A percentile compares a stretch with the other conserved stretches of the same genome.
These are phyloP conservation scores for Leccinum subspadiceum DNA, from an alignment of 1,284 basidiomycete species.

Conservation along the genomic window DNA sequence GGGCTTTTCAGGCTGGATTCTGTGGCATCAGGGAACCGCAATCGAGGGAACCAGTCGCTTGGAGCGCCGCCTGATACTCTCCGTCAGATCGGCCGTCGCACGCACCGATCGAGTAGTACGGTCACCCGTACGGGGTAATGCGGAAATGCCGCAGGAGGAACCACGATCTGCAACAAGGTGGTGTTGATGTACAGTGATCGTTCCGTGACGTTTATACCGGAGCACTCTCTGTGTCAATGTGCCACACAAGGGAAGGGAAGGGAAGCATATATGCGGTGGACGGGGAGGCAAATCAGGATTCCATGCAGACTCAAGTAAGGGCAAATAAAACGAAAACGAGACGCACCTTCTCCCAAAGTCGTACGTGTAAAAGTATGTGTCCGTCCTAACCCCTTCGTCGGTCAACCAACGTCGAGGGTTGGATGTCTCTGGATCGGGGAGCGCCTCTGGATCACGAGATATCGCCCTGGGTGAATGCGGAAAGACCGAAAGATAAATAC, in stretches of 20 bases:
- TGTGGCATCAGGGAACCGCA: no score
- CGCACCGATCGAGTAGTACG: no score
- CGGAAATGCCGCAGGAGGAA: no score
- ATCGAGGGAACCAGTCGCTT: no score
- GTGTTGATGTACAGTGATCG: conserved; percentile 38
- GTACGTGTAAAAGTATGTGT: conserved; percentile 34
- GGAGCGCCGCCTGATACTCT: no score
- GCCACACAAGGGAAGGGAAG: neutral
- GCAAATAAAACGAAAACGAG: conserved; percentile 4
- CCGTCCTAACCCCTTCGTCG: conserved; percentile 23
- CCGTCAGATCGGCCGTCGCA: no score
- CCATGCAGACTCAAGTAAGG: neutral
- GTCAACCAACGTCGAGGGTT: conserved; percentile 37
- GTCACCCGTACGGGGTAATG: no score
- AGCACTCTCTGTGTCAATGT: conserved; percentile 10
- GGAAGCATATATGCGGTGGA: neutral
- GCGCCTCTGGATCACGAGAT: conserved; percentile 13
- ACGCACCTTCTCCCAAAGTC: conserved; percentile 39
- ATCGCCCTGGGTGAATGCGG: conserved; percentile 2
- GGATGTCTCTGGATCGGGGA: conserved; percentile 35
- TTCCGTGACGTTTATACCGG: conserved; percentile 31
- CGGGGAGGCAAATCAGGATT: neutral
- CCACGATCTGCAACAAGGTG: conserved; percentile 19
- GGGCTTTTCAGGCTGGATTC: no score
- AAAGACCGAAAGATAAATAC: neutral